Base-by-base conservation (phyloP, 495 filamentous ascomycete species). In the Penicillium silybi region DNA sequence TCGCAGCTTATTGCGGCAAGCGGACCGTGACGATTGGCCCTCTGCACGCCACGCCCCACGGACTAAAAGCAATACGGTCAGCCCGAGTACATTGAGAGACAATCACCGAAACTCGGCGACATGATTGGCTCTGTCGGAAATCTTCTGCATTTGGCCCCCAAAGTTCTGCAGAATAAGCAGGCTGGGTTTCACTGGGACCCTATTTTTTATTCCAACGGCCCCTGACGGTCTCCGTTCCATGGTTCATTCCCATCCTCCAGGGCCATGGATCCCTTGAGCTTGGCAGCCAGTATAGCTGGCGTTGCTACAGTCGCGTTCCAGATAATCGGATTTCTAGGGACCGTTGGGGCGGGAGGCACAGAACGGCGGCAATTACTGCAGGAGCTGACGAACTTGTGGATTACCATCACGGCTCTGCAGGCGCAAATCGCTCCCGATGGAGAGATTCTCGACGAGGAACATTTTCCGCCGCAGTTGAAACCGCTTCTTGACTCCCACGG, bases 321-420 rank as follows among this genome's bases (percentile, higher is more conserved):
- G 34, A 48, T 48, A 20, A 48, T 48, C 13, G 45, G 45, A 19
- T 38, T 16, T 9, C 32, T 48, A n/a, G 45, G 45, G 17, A 48
- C 45, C 6, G 13, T 39, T 32, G 45, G 19, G 2, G 15, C 34
- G 19, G 45, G 45, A 25, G 45, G 45, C 4, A 38, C 23, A 25
- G 45, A 48, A 18, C 45, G 45, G 17, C 45, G 38, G 3, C 23
- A 32, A 4, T 32, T 48, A 9, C 32, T 48, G 23, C 45, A 48
- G n/a, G 45, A 48, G 19, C 7, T 48, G 45, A 38, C 45, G 13
- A 38, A 38, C 19, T 48, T 48, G 45, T 48, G 45, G 45, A 48
- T 48, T 32, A 48, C 45, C 4, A 48, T 48, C 15, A 48, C 45
- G 4, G 45, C 45, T n/a, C 29, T 48, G 6, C 45, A 48, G 20